These are phyloP conservation scores for Plantago coronopus DNA, from an alignment of 305 asterid genomes.

Conservation along the genomic window DNA sequence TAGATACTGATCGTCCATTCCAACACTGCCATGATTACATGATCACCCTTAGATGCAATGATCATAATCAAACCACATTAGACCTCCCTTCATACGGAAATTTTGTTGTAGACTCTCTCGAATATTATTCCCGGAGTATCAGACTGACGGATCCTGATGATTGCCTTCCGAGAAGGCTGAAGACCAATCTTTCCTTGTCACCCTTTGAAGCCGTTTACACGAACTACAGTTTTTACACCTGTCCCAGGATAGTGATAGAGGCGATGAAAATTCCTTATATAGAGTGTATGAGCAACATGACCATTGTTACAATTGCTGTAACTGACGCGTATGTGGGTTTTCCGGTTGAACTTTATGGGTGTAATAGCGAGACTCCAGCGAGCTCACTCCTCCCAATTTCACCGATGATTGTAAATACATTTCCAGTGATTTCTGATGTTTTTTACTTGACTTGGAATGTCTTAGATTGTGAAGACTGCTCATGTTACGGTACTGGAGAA, in stretches of 20 bases:
- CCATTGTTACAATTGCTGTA: constrained; percentile 23
- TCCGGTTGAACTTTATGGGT: constrained; percentile 7
- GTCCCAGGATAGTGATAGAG: constrained; percentile 12
- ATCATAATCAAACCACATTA: constrained; percentile 17
- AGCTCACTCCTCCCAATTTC: constrained; percentile 30
- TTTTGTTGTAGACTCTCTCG: constrained; percentile 19
- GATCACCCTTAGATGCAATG: constrained; percentile 26
- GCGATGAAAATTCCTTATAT: constrained; percentile 1
- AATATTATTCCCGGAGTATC: constrained; percentile 19
- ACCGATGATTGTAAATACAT: neutral
- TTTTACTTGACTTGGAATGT: constrained; percentile 29
- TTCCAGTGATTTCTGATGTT: neutral
- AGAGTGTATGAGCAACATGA: constrained; percentile 30
- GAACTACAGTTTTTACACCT: constrained; percentile 27
- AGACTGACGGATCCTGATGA: constrained; percentile 22
- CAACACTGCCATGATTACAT: constrained; percentile 21
- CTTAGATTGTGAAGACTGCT: constrained; percentile 24
- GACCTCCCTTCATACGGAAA: constrained; percentile 28
- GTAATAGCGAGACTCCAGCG: constrained; percentile 19
- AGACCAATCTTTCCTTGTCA: constrained; percentile 19
- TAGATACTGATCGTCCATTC: constrained; percentile 26
- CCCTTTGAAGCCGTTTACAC: constrained; percentile 25
- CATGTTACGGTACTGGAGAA: constrained; percentile 7
- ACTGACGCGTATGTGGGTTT: neutral
- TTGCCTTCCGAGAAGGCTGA: constrained; percentile 30